Evolutionary conservation across 768 basidiomycete genomes (phyloP).

Genomic region (Cystofilobasidium bisporidii): DNA sequence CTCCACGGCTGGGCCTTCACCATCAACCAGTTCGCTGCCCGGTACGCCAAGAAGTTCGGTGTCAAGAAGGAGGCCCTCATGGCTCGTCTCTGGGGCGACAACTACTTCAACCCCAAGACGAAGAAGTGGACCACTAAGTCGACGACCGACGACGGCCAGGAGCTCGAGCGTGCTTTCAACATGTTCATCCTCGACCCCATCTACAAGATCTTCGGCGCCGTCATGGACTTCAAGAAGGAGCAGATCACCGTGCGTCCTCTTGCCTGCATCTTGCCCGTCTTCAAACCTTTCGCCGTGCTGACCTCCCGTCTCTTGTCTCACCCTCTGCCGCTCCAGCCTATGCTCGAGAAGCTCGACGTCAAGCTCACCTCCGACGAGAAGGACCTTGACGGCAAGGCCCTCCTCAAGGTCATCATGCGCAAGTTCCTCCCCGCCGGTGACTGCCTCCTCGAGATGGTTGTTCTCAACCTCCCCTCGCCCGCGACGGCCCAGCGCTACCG

Average conservation of each 20-base stretch:
- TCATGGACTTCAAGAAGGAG: constrained; percentile 99
- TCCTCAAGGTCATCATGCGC: constrained; percentile 97
- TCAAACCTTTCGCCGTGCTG: background rate
- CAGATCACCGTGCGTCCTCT: constrained; percentile 44
- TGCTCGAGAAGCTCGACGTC: constrained; percentile 94
- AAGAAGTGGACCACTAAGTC: constrained; percentile 87
- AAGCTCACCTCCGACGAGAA: constrained; percentile 78
- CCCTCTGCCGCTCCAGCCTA: constrained; percentile 39
- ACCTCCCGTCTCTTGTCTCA: background rate
- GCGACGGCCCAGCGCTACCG: constrained; percentile 95
- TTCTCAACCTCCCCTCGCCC: constrained; percentile 96
- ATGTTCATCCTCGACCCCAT: constrained; percentile 97
- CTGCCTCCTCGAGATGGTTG: constrained; percentile 98
- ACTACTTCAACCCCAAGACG: constrained; percentile 95
- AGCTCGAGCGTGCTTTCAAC: constrained; percentile 97
- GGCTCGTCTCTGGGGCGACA: constrained; percentile 96
- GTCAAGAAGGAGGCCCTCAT: constrained; percentile 99
- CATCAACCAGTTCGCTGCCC: constrained; percentile 86
- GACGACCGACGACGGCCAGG: constrained; percentile 68
- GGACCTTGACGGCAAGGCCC: constrained; percentile 86
- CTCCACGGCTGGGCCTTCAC: constrained; percentile 99
- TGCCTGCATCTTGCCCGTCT: background rate
- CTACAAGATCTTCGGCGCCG: constrained; percentile 93
- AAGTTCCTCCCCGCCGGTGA: constrained; percentile 99
- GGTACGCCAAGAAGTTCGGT: constrained; percentile 98